These are phyloP conservation scores for Syzygium oleosum DNA, from an alignment of 345 rosid species.

Conservation along the genomic window DNA sequence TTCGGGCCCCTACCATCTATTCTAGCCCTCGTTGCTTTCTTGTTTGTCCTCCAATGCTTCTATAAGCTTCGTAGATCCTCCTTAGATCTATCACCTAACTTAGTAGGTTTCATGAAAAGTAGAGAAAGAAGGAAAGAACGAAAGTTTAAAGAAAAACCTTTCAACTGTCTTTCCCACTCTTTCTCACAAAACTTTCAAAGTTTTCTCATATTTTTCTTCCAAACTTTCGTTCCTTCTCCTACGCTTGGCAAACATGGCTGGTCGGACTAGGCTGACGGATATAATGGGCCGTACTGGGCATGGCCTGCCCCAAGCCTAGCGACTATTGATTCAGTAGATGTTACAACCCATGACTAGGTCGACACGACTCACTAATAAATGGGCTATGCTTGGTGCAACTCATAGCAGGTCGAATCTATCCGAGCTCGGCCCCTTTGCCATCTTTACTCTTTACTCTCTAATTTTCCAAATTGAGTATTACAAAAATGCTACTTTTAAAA, in stretches of 20 bases:
- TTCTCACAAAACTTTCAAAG: neutral
- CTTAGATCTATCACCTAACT: neutral
- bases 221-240: neutral
- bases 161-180: neutral
- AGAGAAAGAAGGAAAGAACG: neutral
- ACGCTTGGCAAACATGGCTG: neutral
- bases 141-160: neutral
- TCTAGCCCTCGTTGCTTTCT: neutral
- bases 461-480: neutral
- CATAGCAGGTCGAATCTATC: neutral
- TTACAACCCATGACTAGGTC: fast-evolving
- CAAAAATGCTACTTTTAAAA: neutral
- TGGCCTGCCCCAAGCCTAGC: neutral
- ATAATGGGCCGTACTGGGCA: fast-evolving
- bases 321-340: neutral
- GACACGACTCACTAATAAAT: neutral
- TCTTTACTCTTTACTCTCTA: neutral
- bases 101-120: neutral
- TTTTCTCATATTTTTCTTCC: neutral
- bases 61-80: neutral
- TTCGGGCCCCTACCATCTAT: neutral
- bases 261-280: fast-evolving
- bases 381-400: neutral
- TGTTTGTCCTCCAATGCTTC: neutral
- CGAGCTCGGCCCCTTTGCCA: neutral